These are phyloP conservation scores for Helenozyma rhizophorensis DNA, from an alignment of 805 yeast species.

Conservation along the genomic window DNA sequence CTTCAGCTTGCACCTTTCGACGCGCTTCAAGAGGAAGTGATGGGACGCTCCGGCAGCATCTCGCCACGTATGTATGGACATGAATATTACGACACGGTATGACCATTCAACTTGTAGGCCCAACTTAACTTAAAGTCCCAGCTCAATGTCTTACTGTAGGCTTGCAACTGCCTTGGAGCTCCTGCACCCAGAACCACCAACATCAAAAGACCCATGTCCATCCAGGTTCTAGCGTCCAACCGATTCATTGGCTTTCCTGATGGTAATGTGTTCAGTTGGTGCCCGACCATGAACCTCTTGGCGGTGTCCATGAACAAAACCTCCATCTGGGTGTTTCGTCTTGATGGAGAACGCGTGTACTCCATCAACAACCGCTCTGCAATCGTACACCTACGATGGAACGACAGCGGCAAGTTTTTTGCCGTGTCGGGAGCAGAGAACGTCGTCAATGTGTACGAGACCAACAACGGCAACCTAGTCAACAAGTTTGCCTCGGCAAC, in stretches of 20 bases:
- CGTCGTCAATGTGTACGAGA: slow-evolving; percentile 39
- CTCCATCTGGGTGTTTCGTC: slow-evolving; percentile 49
- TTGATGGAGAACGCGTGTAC: slow-evolving; percentile 52
- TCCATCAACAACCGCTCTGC: slow-evolving; percentile 35
- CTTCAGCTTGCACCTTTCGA: too few relatives aligned
- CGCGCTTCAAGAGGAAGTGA: too few relatives aligned
- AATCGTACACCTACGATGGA: slow-evolving; percentile 29
- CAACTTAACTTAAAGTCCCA: too few relatives aligned
- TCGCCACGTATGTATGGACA: too few relatives aligned
- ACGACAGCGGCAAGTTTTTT: slow-evolving; percentile 35
- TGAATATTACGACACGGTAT: too few relatives aligned
- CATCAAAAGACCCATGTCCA: background rate
- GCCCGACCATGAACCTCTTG: slow-evolving; percentile 52
- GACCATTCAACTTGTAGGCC: too few relatives aligned
- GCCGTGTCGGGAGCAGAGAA: slow-evolving; percentile 45
- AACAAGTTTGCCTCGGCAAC: slow-evolving; percentile 17
- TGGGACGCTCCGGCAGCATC: too few relatives aligned
- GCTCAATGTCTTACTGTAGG: too few relatives aligned
- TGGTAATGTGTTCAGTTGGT: slow-evolving; percentile 40
- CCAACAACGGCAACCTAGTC: slow-evolving; percentile 42
- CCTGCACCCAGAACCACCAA: too few relatives aligned
- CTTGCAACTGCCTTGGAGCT: too few relatives aligned
- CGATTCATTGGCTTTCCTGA: slow-evolving; percentile 25
- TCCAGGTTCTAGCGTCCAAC: slow-evolving; percentile 9
- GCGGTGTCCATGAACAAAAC: slow-evolving; percentile 47